Evolutionary conservation across 305 asterid genomes (phyloP).

Genomic region (Plantago coronopus): DNA sequence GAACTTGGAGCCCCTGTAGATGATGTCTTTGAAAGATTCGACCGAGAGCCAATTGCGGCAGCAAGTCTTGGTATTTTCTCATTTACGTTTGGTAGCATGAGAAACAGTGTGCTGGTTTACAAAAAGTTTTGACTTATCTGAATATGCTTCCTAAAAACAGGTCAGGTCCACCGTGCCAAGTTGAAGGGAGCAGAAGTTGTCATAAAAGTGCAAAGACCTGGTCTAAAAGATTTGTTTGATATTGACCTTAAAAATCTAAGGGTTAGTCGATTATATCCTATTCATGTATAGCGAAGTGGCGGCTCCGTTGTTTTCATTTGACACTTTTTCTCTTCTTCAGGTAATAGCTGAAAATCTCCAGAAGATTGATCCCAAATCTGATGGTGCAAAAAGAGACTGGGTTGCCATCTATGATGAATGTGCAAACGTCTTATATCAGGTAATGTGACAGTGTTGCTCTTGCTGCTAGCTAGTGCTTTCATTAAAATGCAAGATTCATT

Average conservation of each 20-base stretch:
- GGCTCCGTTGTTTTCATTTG: not conserved
- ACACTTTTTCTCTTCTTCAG: constrained; percentile 31
- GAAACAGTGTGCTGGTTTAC: not conserved
- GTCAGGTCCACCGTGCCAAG: constrained; percentile 79
- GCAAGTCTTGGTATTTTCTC: constrained; percentile 74
- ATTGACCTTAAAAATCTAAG: constrained; percentile 78
- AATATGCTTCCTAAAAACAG: constrained; percentile 28
- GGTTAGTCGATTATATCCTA: constrained; percentile 41
- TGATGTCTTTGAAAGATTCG: constrained; percentile 65
- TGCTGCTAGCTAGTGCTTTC: not conserved
- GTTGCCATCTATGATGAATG: constrained; percentile 96
- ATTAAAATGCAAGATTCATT: not conserved
- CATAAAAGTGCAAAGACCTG: constrained; percentile 88
- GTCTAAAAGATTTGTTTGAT: constrained; percentile 68
- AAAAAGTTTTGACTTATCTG: not conserved
- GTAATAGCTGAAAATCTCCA: constrained; percentile 96
- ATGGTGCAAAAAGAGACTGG: constrained; percentile 99
- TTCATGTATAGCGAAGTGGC: not conserved
- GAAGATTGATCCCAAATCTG: constrained; percentile 94
- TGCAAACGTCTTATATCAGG: constrained; percentile 89
- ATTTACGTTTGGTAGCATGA: not conserved
- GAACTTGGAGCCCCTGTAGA: constrained; percentile 72
- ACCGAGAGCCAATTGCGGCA: constrained; percentile 91
- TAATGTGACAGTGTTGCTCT: constrained; percentile 25
- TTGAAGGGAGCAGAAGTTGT: constrained; percentile 68